phyloP scores from a whole-genome alignment of 2,329 filamentous ascomycete species.

The Microsporum audouinii region DNA sequence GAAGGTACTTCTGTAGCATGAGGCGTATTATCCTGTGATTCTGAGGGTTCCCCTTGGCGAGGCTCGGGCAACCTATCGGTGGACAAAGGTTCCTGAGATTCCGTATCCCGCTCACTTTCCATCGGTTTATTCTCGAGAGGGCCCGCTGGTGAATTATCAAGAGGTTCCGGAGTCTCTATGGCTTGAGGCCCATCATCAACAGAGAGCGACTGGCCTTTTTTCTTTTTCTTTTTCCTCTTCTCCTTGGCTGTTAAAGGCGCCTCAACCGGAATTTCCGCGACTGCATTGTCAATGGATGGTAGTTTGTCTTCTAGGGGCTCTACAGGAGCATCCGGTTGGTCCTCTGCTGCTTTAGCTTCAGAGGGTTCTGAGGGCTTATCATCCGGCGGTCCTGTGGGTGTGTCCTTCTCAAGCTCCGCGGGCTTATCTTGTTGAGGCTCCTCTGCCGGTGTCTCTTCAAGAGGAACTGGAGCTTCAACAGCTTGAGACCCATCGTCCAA shows the following conservation, averaged over 20 bases:
- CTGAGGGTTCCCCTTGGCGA: background rate
- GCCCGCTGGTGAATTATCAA: background rate
- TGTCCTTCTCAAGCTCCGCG: background rate
- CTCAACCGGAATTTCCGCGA: background rate
- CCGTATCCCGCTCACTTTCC: background rate
- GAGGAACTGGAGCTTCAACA: background rate
- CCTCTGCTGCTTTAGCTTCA: background rate
- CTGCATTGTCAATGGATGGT: background rate
- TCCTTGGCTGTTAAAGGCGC: background rate
- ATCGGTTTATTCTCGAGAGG: background rate
- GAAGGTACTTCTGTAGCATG: background rate
- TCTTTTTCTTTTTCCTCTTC: background rate
- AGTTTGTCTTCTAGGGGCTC: background rate
- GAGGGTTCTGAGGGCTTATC: background rate
- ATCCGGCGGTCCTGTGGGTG: background rate
- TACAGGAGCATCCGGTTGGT: background rate
- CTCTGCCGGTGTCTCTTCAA: background rate
- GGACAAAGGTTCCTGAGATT: background rate
- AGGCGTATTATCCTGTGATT: background rate
- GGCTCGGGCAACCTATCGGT: background rate
- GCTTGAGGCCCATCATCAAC: background rate
- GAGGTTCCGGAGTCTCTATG: background rate
- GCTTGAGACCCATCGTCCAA: background rate
- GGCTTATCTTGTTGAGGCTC: background rate
- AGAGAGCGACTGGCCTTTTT: background rate